These are phyloP conservation scores for Leucoagaricus sp. DNA, from an alignment of 1,284 basidiomycete genomes.

Conservation along the genomic window DNA sequence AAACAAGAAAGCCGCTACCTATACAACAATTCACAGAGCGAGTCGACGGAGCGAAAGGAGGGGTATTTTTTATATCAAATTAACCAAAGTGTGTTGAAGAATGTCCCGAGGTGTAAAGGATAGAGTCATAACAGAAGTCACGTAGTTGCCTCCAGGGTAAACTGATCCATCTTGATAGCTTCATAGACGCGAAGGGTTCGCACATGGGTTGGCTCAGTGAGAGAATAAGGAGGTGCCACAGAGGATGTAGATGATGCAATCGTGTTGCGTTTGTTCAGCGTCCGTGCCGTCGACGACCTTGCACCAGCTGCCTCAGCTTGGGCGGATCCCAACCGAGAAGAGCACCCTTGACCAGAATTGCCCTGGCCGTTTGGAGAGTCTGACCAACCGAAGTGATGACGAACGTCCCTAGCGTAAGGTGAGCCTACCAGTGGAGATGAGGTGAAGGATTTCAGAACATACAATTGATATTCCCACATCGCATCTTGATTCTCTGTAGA, in stretches of 20 bases:
- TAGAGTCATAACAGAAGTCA: no score
- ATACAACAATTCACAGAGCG: no score
- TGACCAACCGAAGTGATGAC: conserved; percentile 27
- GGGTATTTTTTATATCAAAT: no score
- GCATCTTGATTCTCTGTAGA: conserved; percentile 34
- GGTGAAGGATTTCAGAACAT: no score
- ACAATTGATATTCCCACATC: conserved; percentile 40
- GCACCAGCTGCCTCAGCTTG: not conserved
- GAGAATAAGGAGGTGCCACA: conserved; percentile 31
- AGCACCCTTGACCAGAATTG: not conserved
- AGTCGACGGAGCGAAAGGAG: no score
- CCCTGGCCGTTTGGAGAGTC: conserved; percentile 16
- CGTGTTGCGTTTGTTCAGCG: not conserved
- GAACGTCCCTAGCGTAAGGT: conserved; percentile 24
- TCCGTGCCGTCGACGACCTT: not conserved
- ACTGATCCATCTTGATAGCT: conserved; percentile 35
- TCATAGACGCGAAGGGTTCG: conserved; percentile 40
- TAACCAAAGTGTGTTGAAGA: no score
- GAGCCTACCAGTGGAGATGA: not conserved
- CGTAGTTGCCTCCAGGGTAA: conserved; percentile 18
- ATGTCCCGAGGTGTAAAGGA: no score
- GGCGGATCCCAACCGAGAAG: not conserved
- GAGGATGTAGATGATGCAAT: conserved; percentile 12
- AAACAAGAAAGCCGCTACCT: no score
- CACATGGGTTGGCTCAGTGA: conserved; percentile 35